Evolutionary conservation across 306 rosid species (phyloP).

Genomic region (Fragaria nilgerrensis): DNA sequence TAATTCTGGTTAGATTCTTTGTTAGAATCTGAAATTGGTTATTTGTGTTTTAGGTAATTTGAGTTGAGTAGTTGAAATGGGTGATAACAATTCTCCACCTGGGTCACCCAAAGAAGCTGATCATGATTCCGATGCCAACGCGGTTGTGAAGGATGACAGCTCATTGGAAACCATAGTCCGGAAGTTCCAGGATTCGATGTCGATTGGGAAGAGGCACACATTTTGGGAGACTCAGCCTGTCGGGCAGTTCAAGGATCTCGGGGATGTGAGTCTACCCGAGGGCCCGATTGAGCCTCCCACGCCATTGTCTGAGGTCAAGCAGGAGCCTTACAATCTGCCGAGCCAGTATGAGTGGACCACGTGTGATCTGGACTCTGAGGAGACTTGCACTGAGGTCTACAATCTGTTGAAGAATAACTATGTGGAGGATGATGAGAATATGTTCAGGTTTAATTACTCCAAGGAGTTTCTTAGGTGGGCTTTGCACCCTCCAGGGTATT

Average conservation of each 20-base stretch:
- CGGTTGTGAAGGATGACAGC: constrained; percentile 32
- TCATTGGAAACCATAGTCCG: constrained; percentile 51
- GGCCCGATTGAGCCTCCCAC: constrained; percentile 81
- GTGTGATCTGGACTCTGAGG: constrained; percentile 69
- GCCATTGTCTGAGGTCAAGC: constrained; percentile 76
- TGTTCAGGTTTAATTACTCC: constrained; percentile 91
- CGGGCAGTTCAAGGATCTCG: constrained; percentile 86
- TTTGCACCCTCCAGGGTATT: constrained; percentile 86
- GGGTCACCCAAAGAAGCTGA: constrained; percentile 44
- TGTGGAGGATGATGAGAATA: constrained; percentile 92
- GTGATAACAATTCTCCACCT: constrained; percentile 40
- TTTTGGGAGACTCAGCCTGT: constrained; percentile 99
- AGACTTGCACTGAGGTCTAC: constrained; percentile 70
- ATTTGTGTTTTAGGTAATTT: not conserved
- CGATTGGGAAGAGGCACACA: constrained; percentile 61
- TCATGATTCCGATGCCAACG: constrained; percentile 33
- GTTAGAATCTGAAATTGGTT: not conserved
- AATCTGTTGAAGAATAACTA: constrained; percentile 76
- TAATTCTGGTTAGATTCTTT: not conserved
- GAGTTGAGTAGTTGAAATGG: constrained; percentile 32
- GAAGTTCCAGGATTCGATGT: constrained; percentile 71
- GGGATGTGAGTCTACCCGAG: constrained; percentile 63
- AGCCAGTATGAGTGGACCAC: constrained; percentile 83
- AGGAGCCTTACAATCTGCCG: constrained; percentile 93
- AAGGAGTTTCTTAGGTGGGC: constrained; percentile 94